Evolutionary conservation across 306 rosid genomes (phyloP), one percentile per base, ranked within the genome.

Genomic region (Cotoneaster glaucophyllus): DNA sequence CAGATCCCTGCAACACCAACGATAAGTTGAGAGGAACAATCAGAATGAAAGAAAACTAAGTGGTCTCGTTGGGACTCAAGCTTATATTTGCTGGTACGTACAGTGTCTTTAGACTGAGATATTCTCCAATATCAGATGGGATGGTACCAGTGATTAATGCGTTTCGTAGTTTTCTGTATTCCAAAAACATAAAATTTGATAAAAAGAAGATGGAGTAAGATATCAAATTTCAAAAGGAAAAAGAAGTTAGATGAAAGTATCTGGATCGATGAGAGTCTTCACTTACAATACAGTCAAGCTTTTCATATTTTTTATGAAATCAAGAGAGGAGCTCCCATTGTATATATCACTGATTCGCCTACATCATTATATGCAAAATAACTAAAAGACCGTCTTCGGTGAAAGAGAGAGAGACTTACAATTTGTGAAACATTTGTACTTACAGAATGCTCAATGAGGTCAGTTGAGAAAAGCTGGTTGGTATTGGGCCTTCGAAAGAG

Each of bases 401-500:
- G 48, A 14, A 4, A 14, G 52, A 31, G 31, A 48, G 50, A 64
- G 24, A 22, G 71, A 54, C 2, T 3, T 21, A 21, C 4, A 64
- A 52, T 8, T 4, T 4, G 11, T 59, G 28, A 32, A 11, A 25
- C 24, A 67, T 71, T 31, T 72, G 31, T 64, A 64, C 84, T 71
- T 58, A 76, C 84, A 81, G 52, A 65, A 7, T 6, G 0, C 4
- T 32, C 74, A 81, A 54, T 11, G 58, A 24, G 6, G 24, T 81
- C 74, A 81, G 11, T 14, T 54, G 71, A 70, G 84, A 70, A 64
- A 76, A 76, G 64, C 69, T 70, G 11, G 74, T n/a, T 43, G 84
- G 84, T 81, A 76, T 81, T 52, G 84, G 84, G 17, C 84, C 84
- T 64, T 81, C 74, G 76, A 81, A 76, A 53, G 80, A 70, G 73